Base-by-base conservation (phyloP, 352 stramenopile genomes). In the Aphanomyces astaci region DNA sequence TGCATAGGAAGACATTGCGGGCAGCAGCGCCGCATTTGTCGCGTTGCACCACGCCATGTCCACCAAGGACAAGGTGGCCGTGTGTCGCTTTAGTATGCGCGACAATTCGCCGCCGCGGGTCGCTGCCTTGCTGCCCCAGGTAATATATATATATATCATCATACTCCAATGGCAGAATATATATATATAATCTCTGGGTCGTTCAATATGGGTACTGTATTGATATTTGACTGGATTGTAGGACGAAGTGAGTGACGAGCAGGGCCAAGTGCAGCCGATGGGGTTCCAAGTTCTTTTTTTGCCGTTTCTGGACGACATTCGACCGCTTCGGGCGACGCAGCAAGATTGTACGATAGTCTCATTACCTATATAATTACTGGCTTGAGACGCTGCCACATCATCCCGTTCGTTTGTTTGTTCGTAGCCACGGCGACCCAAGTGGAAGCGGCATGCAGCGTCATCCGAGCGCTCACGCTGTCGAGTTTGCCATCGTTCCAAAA, bases 401-500 rank as follows among this genome's bases (percentile, higher is more conserved):
- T n/a, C n/a, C n/a, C n/a, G n/a, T n/a, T n/a, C 36, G 22, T n/a
- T 76, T 33, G 57, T 48, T 54, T 70, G 32, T 51, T 24, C 32
- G 39, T 71, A 89, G 80, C 80, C 2, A 71, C 62, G 0, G 63
- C 75, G 2, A 80, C 89, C 15, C 81, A 90, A 71, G 73, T 90
- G 43, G 74, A 88, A 13, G 76, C 76, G 0, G 86, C 86, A 0
- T 89, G 85, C 67, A 54, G 78, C 43, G 70, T 94, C 17, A 90
- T 94, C 15, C 73, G 75, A 2, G 89, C 83, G 55, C 73, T 94
- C 24, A 89, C 88, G 63, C 66, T 94, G 39, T 69, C 72, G 15
- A 84, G 88, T 59, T 57, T 87, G n/a, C 86, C 83, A 0, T 90
- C 73, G 40, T 94, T 94, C 52, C 82, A 94, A 69, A 94, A 94